phyloP scores from a whole-genome alignment of 129 eudicot species.

The Flaveria sonorensis region DNA sequence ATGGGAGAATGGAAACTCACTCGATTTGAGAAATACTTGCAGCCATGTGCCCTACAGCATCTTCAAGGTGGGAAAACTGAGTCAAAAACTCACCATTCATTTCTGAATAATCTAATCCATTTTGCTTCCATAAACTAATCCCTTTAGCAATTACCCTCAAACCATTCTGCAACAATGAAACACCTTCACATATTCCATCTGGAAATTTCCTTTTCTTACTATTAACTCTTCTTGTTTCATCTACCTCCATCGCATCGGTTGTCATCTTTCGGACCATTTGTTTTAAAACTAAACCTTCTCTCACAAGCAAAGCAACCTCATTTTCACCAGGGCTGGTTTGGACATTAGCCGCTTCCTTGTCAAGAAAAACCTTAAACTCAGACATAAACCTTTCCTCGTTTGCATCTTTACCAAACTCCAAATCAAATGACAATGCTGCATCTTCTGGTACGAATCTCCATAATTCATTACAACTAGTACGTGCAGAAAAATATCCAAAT shows the following conservation, averaged over 20 bases:
- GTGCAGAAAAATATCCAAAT: slow-evolving; percentile 92
- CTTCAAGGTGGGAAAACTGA: slow-evolving; percentile 67
- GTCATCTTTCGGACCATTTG: slow-evolving; percentile 38
- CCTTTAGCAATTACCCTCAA: slow-evolving; percentile 64
- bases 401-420: slow-evolving; percentile 57
- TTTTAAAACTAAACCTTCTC: slow-evolving; percentile 59
- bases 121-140: slow-evolving; percentile 61
- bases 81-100: slow-evolving; percentile 47
- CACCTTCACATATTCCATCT: slow-evolving; percentile 68
- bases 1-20: too few species aligned
- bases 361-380: slow-evolving; percentile 75
- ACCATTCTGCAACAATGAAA: slow-evolving; percentile 70
- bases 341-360: slow-evolving; percentile 65
- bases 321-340: slow-evolving; percentile 42
- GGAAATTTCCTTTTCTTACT: slow-evolving; percentile 65
- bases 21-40: slow-evolving; percentile 38
- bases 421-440: slow-evolving; percentile 85
- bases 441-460: slow-evolving; percentile 92
- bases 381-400: slow-evolving; percentile 80
- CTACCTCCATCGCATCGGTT: slow-evolving; percentile 46
- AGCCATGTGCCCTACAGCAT: slow-evolving; percentile 56
- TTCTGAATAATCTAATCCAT: slow-evolving; percentile 43
- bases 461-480: slow-evolving; percentile 65
- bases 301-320: slow-evolving; percentile 41
- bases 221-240: slow-evolving; percentile 41